Base-by-base conservation (phyloP, 768 basidiomycete species). In the Phaeotremella skinneri region DNA sequence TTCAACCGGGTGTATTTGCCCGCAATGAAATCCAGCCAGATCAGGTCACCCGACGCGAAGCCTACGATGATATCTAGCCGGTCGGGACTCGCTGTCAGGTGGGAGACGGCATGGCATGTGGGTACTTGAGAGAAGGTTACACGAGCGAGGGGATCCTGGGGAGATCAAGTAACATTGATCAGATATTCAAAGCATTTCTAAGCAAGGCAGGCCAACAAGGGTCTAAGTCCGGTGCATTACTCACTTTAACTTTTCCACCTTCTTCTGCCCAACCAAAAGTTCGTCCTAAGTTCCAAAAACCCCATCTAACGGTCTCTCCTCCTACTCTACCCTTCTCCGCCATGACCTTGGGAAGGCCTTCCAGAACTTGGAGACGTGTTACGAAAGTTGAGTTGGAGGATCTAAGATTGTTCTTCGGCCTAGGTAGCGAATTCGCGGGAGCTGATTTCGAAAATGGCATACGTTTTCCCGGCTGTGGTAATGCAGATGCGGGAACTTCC, bases 341-440 rank as follows among this genome's bases (percentile, higher is more conserved):
- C 26, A 94, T 81, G 14, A 80, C 80, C 77, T 85, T 88, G 27
- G 81, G 82, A 56, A 90, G 78, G 45, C 87, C 89, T 72, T 96
- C 92, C 41, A 83, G 81, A 55, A 83, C 86, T 66, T 94, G 91
- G 49, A 91, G 80, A 29, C 92, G 84, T 2, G 89, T 87, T 63
- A 97, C 88, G 76, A 97, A 97, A 1, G 89, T 89, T 23, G 93
- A 94, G 4, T 87, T 90, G 1, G 91, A 91, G 0, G 90, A 90
- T 54, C 88, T 83, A 64, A 96, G 86, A 68, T 88, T 94, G 65
- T 90, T 90, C 75, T 90, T 93, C n/a, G 91, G 90, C 30, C 89
- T 81, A 7, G 86, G 74, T 9, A 74, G 61, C n/a, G 58, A 57
- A 21, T 29, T 55, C 9, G 58, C 31, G 13, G 49, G 31, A 11